A percentile compares a stretch with the other conserved stretches of the same genome.
Conservation (phyloP, 345 rosid species). For the Eucalyptus brandiana region DNA sequence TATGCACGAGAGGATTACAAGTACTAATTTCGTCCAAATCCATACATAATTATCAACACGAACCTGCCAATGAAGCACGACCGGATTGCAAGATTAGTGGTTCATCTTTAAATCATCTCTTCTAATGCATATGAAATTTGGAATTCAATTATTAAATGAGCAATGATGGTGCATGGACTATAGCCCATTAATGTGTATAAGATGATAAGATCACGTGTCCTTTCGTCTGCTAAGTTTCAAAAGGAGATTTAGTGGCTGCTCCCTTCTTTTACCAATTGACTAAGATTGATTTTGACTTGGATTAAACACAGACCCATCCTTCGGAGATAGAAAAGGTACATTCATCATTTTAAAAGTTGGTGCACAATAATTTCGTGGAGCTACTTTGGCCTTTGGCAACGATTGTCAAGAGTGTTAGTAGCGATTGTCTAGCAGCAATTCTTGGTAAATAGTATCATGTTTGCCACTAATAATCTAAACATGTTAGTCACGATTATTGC, state of each 20-base stretch:
- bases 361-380: background rate
- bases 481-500: background rate
- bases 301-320: background rate
- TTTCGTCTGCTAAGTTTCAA: background rate
- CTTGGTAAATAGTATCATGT: background rate
- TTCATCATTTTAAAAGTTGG: background rate
- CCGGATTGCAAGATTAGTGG: background rate
- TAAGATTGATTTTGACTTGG: background rate
- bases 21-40: background rate
- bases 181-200: background rate
- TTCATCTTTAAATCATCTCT: background rate
- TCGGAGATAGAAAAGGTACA: background rate
- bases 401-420: background rate
- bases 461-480: background rate
- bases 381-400: background rate
- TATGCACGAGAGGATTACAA: background rate
- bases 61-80: background rate
- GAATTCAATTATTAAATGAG: background rate
- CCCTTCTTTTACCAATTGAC: background rate
- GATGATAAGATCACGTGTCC: background rate
- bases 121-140: background rate
- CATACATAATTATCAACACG: background rate
- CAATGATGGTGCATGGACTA: background rate
- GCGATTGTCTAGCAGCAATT: background rate
- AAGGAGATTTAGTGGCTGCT: background rate